Percentiles rank a stretch among this genome's conserved stretches.
Conservation (phyloP, 768 basidiomycete species). For the Serendipita vermifera region DNA sequence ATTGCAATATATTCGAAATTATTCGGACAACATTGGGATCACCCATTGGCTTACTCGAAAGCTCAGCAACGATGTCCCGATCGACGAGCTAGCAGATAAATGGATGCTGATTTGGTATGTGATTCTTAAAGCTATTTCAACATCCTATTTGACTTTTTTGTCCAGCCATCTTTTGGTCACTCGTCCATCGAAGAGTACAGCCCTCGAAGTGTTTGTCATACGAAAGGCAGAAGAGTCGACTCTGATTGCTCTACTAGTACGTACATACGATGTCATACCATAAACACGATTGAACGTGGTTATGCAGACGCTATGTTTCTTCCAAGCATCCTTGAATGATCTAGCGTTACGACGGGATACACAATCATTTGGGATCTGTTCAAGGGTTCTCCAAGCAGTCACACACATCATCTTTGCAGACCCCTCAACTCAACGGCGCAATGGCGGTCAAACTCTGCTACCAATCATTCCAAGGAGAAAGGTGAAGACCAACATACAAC, state of each 20-base stretch:
- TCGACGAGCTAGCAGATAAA: constrained; percentile 62
- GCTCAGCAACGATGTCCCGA: constrained; percentile 46
- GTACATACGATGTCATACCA: constrained; percentile 27
- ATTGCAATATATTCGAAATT: constrained; percentile 69
- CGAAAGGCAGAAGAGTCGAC: constrained; percentile 82
- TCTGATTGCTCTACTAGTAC: constrained; percentile 87
- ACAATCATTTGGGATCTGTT: constrained; percentile 78
- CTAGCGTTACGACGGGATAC: constrained; percentile 52
- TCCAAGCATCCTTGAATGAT: constrained; percentile 90
- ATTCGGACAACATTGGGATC: constrained; percentile 81
- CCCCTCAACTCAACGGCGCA: constrained; percentile 53
- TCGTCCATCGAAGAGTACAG: constrained; percentile 78
- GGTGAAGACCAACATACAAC: constrained; percentile 58
- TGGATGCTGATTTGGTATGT: constrained; percentile 79
- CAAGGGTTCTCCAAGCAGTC: constrained; percentile 77
- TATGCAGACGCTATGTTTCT: constrained; percentile 86
- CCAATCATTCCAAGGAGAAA: constrained; percentile 44
- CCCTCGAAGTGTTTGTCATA: constrained; percentile 87
- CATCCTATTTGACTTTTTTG: constrained; percentile 10
- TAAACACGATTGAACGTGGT: constrained; percentile 13
- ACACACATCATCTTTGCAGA: constrained; percentile 96
- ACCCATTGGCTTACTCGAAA: constrained; percentile 78
- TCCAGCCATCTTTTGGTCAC: constrained; percentile 87
- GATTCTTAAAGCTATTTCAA: constrained; percentile 2
- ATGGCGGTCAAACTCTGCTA: constrained; percentile 35